Percentiles rank a stretch among this genome's conserved stretches.
Conservation (phyloP, 805 yeast genomes). For the Ascoidea asiatica region DNA sequence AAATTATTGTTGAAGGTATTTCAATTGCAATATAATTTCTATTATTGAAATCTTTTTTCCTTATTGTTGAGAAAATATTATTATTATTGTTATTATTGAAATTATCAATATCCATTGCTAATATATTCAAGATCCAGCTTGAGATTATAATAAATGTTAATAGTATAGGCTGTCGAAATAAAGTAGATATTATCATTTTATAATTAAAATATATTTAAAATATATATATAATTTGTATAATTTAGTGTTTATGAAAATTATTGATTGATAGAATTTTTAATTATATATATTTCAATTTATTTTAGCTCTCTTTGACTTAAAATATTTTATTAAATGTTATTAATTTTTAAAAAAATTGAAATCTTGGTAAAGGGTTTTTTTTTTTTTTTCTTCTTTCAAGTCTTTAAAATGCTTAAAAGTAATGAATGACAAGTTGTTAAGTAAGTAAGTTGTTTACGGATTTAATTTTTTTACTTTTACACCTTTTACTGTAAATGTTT, state of each 20-base stretch:
- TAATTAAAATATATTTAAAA: too few species aligned
- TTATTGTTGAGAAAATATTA: too few species aligned
- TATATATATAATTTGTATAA: too few species aligned
- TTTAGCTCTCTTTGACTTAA: neutral
- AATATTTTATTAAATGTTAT: neutral
- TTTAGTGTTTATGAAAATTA: neutral
- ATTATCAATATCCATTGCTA: neutral
- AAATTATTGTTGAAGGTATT: neutral
- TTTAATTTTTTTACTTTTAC: too few species aligned
- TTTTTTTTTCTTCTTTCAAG: too few species aligned
- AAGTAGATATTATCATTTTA: too few species aligned
- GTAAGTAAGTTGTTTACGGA: neutral
- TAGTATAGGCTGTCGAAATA: too few species aligned
- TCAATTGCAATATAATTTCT: neutral
- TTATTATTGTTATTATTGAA: neutral
- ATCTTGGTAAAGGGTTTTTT: too few species aligned
- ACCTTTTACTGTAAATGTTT: too few species aligned
- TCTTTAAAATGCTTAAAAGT: neutral
- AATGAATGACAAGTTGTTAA: neutral
- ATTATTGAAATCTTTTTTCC: neutral
- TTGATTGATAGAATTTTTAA: slow-evolving; percentile 1
- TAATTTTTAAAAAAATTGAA: neutral
- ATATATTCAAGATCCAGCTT: neutral
- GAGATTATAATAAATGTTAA: too few species aligned
- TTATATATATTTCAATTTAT: neutral